Conservation (phyloP, 2,329 filamentous ascomycete species). For the Fusarium begoniae region DNA sequence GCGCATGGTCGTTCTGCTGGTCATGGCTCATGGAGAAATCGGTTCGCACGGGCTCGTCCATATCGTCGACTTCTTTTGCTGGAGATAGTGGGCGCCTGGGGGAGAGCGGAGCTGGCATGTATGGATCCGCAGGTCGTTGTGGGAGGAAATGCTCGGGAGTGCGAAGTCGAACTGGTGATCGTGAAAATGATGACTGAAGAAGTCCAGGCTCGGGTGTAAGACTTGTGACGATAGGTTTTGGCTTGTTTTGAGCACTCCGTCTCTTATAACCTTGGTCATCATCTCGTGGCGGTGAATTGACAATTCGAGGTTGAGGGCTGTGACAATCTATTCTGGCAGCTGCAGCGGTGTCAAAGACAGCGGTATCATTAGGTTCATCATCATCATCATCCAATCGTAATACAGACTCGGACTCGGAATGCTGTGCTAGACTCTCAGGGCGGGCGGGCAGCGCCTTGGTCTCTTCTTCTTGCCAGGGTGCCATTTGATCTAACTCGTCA, state of each 20-base stretch:
- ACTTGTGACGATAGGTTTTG: conserved; percentile 38
- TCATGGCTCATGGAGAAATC: conserved; percentile 47
- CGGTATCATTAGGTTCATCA: conserved; percentile 56
- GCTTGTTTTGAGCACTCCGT: conserved; percentile 38
- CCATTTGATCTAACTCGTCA: conserved; percentile 81
- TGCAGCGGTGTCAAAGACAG: conserved; percentile 62
- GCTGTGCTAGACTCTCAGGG: conserved; percentile 63
- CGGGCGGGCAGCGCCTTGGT: conserved; percentile 81
- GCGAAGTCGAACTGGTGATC: conserved; percentile 51
- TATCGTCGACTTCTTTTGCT: conserved; percentile 37
- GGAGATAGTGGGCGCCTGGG: conserved; percentile 67
- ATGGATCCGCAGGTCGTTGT: conserved; percentile 64
- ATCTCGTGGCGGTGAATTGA: conserved; percentile 40
- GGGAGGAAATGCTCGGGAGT: conserved; percentile 49
- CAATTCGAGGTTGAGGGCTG: conserved; percentile 30
- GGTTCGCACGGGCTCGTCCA: conserved; percentile 45
- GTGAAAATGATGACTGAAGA: conserved; percentile 65
- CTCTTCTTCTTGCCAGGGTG: conserved; percentile 61
- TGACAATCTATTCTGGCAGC: conserved; percentile 55
- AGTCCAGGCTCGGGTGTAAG: conserved; percentile 44
- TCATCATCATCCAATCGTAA: conserved; percentile 48
- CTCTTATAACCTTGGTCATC: conserved; percentile 29
- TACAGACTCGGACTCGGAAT: conserved; percentile 34
- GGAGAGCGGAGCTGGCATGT: conserved; percentile 77
- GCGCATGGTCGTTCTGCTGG: conserved; percentile 2